Evolutionary conservation across 306 rosid genomes (phyloP).

Genomic region (Styphnolobium japonicum): DNA sequence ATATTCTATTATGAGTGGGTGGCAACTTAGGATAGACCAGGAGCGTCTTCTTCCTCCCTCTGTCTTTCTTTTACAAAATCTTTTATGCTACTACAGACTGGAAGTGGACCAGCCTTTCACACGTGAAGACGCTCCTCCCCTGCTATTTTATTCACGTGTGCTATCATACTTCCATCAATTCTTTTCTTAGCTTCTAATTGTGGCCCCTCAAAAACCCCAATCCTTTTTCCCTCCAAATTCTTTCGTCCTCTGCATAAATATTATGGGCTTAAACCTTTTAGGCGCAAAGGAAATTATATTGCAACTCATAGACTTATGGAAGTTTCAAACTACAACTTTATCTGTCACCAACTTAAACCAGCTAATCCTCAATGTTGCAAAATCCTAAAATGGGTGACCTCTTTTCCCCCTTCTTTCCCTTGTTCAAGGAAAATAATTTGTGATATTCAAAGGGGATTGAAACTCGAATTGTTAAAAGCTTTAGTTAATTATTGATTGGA

Average conservation of each 20-base stretch:
- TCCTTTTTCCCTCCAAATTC: slow-evolving; percentile 8
- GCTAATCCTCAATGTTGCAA: neutral
- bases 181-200: slow-evolving; percentile 3
- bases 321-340: neutral
- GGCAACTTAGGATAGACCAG: slow-evolving; percentile 57
- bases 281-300: neutral
- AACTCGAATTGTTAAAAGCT: neutral
- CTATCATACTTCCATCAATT: slow-evolving; percentile 54
- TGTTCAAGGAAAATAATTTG: neutral
- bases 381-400: too few species aligned
- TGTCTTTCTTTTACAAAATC: slow-evolving; percentile 20
- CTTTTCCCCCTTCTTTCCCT: neutral
- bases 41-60: slow-evolving; percentile 49
- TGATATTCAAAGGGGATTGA: neutral
- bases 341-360: neutral
- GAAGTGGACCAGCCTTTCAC: slow-evolving; percentile 84
- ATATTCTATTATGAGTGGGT: slow-evolving; percentile 49
- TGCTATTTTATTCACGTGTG: slow-evolving; percentile 80
- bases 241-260: neutral
- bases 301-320: neutral
- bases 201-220: slow-evolving; percentile 21
- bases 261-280: neutral
- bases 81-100: slow-evolving; percentile 33
- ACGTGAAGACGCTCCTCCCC: slow-evolving; percentile 95
- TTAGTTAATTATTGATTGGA: neutral